Base-by-base conservation (phyloP, 2,329 filamentous ascomycete genomes). In the Didymella segeticola region DNA sequence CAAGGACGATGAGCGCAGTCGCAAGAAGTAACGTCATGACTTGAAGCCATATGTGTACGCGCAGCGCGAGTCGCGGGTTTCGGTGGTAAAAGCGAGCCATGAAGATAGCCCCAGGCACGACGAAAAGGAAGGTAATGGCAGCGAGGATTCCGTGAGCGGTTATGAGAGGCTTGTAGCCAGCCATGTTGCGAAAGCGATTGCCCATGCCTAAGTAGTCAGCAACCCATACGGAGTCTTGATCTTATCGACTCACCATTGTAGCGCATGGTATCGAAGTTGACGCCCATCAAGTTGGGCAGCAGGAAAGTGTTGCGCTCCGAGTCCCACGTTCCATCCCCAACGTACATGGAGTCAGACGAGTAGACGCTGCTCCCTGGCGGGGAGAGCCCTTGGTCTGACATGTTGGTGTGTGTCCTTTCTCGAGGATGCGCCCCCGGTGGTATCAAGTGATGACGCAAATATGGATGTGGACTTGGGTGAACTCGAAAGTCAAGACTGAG, bases 281-380 rank as follows among this genome's bases (percentile, higher is more conserved):
- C 76, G 8, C 89, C 89, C 65, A 87, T 80, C 38, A 95, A 78
- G 68, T 92, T 92, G 29, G 90, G 90, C 45, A 95, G 77, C 47
- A 95, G 78, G 71, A 93, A 95, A 15, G 84, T 86, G 68, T 93
- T 91, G 70, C 88, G 88, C 54, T 82, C 80, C 52, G 88, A 88
- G 67, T 93, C 88, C 90, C 90, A 95, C 27, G 90, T 93, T 19
- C 90, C 90, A 71, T 93, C 90, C 58, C 90, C 90, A 14, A 93
- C 89, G 49, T 80, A 82, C 81, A 93, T 80, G n/a, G 86, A 90
- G 68, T 87, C 81, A 45, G 89, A 91, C 64, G 83, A 81, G 76
- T 93, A 93, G 61, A 82, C 85, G 71, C 86, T 88, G 74, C 86
- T 86, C 69, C 90, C 90, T 43, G 90, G 83, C 61, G 88, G 82